Conservation (phyloP, 306 rosid species). For the Quercus glauca region DNA sequence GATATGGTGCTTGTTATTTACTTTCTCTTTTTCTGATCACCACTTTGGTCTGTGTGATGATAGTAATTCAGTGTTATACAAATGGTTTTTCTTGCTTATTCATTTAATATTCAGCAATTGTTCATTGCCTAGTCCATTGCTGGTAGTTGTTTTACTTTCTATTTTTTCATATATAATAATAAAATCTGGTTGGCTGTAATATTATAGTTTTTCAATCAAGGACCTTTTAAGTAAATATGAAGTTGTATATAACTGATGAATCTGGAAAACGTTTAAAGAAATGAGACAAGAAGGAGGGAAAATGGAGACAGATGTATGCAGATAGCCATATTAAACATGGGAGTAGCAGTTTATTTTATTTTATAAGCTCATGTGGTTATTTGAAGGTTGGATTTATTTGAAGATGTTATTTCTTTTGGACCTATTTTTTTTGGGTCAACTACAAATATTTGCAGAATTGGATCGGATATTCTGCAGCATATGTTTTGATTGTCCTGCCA, state of each 20-base stretch:
- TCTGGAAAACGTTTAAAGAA: background rate
- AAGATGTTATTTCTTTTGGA: background rate
- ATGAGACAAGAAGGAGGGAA: background rate
- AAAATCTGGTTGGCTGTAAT: background rate
- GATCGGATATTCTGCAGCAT: background rate
- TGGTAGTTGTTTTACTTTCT: background rate
- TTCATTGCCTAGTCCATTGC: slow-evolving; percentile 22
- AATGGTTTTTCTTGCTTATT: background rate
- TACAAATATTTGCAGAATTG: slow-evolving; percentile 4
- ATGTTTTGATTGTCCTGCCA: background rate
- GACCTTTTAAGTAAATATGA: background rate
- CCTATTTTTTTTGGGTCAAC: background rate
- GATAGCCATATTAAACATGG: background rate
- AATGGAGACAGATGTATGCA: background rate
- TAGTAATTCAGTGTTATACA: background rate
- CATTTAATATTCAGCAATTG: background rate
- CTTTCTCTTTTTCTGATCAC: slow-evolving; percentile 1
- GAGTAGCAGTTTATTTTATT: background rate
- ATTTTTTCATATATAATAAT: background rate
- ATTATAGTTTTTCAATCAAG: background rate
- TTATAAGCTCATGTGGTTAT: background rate
- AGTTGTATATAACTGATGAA: background rate
- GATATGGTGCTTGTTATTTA: slow-evolving; percentile 39
- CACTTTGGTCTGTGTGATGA: slow-evolving; percentile 19
- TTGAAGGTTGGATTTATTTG: background rate